These are phyloP conservation scores for Friedmanniomyces simplex DNA, from an alignment of 495 filamentous ascomycete species.

Conservation along the genomic window DNA sequence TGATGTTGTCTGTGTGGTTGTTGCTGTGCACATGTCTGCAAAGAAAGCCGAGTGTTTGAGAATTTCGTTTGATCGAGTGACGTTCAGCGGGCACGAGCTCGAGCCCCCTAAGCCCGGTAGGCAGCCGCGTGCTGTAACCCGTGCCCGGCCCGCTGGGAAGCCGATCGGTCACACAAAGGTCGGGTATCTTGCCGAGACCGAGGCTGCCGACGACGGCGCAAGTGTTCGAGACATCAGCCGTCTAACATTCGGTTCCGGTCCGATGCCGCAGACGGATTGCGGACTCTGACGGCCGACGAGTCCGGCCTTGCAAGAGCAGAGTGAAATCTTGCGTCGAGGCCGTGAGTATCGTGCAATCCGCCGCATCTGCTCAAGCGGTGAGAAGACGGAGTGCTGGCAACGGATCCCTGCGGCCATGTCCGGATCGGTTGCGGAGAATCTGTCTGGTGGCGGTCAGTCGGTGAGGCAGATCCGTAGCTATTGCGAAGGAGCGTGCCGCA, in stretches of 20 bases:
- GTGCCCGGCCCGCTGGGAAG: background rate
- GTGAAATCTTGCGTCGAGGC: background rate
- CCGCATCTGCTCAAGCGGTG: background rate
- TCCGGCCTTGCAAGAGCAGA: too few relatives aligned
- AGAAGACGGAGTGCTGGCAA: background rate
- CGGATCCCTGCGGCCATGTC: background rate
- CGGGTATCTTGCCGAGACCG: background rate
- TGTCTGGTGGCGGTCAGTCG: background rate
- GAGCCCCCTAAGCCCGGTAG: background rate
- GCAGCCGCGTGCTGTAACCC: background rate
- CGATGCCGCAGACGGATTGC: too few relatives aligned
- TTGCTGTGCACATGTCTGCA: background rate
- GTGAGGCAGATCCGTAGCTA: background rate
- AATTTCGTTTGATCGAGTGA: background rate
- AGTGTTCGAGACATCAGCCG: too few relatives aligned
- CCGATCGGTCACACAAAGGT: background rate
- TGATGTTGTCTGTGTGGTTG: background rate
- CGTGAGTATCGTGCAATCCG: background rate
- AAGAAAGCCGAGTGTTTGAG: background rate
- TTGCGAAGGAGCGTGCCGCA: too few relatives aligned
- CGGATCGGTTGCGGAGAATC: background rate
- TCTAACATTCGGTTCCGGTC: too few relatives aligned
- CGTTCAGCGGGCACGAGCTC: background rate
- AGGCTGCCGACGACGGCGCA: background rate
- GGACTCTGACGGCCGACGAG: too few relatives aligned